phyloP scores from a whole-genome alignment of 2,329 filamentous ascomycete genomes.

The Ophiobolus disseminans region DNA sequence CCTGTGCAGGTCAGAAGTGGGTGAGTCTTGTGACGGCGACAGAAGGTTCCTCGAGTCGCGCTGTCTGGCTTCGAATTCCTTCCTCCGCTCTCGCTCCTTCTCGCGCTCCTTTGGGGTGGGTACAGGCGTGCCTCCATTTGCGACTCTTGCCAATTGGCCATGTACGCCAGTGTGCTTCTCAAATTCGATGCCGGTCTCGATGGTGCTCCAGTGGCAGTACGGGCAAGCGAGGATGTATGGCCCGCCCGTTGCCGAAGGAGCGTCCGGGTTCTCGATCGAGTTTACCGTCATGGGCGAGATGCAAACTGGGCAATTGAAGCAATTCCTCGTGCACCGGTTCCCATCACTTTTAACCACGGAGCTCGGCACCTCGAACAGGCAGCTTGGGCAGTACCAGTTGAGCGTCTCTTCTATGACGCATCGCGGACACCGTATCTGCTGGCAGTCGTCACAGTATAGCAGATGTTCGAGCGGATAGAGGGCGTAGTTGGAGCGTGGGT shows the following conservation, averaged over 20 bases:
- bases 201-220: slow-evolving; percentile 92
- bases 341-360: slow-evolving; percentile 92
- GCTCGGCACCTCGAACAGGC: slow-evolving; percentile 93
- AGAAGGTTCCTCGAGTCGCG: slow-evolving; percentile 23
- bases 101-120: slow-evolving; percentile 51
- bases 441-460: slow-evolving; percentile 96
- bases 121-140: slow-evolving; percentile 55
- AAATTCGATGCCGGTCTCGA: slow-evolving; percentile 88
- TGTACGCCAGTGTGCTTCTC: slow-evolving; percentile 88
- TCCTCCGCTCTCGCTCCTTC: slow-evolving; percentile 48
- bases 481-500: slow-evolving; percentile 85
- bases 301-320: slow-evolving; percentile 93
- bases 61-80: slow-evolving; percentile 33
- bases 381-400: slow-evolving; percentile 94
- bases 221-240: slow-evolving; percentile 84
- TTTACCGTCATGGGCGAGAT: slow-evolving; percentile 79
- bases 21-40: slow-evolving; percentile 25
- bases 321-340: slow-evolving; percentile 93
- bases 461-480: slow-evolving; percentile 93
- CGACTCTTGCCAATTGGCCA: slow-evolving; percentile 76
- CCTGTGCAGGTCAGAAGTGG: slow-evolving; percentile 13
- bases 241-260: slow-evolving; percentile 47
- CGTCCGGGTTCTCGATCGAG: slow-evolving; percentile 64
- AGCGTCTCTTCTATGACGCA: slow-evolving; percentile 94
- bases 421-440: slow-evolving; percentile 90